phyloP scores from a whole-genome alignment of 129 eudicot genomes.

The Mikania micrantha region DNA sequence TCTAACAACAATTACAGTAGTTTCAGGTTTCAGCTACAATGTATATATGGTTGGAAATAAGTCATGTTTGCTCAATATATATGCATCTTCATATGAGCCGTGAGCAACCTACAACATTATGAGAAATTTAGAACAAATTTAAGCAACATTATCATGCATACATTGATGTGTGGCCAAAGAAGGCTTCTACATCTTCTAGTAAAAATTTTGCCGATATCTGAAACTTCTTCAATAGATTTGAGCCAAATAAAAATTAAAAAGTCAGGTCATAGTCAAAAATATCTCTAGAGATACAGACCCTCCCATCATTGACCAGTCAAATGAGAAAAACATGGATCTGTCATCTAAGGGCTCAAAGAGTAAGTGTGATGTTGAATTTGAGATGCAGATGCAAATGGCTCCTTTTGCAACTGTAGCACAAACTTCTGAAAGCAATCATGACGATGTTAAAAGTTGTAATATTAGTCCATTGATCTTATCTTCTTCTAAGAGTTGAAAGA shows the following conservation, averaged over 20 bases:
- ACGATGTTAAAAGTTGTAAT: conserved; percentile 12
- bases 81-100: too few species aligned
- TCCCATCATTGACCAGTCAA: conserved; percentile 22
- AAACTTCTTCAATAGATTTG: conserved; percentile 29
- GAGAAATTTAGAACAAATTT: conserved; percentile 7
- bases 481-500: conserved; percentile 42
- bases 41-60: not conserved
- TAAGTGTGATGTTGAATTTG: conserved; percentile 85
- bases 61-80: too few species aligned
- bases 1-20: not conserved
- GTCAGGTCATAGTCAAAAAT: conserved; percentile 17
- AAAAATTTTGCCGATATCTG: conserved; percentile 24
- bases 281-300: conserved; percentile 17
- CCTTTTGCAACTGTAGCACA: conserved; percentile 59
- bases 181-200: conserved; percentile 33
- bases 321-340: conserved; percentile 29
- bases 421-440: conserved; percentile 17
- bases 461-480: conserved; percentile 17
- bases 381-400: conserved; percentile 89
- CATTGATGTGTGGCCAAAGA: conserved; percentile 13
- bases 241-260: conserved; percentile 19
- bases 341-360: conserved; percentile 43
- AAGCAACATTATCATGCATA: not conserved
- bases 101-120: too few species aligned
- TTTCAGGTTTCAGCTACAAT: not conserved